These are phyloP conservation scores for Aurantiochytrium sp. DNA, from an alignment of 108 stramenopile genomes.

Conservation along the genomic window DNA sequence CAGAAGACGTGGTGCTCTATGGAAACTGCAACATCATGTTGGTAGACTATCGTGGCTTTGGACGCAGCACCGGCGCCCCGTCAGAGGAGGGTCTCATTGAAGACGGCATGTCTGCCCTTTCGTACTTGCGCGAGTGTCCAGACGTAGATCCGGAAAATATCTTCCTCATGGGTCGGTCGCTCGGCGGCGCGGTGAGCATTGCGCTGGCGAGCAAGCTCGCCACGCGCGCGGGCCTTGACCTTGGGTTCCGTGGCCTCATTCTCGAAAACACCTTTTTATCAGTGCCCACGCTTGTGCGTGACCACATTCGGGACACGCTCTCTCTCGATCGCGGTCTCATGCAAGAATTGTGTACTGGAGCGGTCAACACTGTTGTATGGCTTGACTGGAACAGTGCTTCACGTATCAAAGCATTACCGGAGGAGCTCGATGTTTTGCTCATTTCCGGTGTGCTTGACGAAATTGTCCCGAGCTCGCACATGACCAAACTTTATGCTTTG, in stretches of 20 bases:
- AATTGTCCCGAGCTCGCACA: not conserved
- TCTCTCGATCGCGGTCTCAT: not conserved
- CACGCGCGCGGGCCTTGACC: not conserved
- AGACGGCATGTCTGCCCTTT: not conserved
- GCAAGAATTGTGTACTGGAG: not conserved
- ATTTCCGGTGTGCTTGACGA: not conserved
- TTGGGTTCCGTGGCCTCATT: not conserved
- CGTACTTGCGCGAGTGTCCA: not conserved
- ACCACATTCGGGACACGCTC: not conserved
- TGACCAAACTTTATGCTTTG: not conserved
- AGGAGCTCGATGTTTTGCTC: not conserved
- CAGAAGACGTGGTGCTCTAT: conserved; percentile 59
- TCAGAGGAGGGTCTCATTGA: not conserved
- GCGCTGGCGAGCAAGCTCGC: not conserved
- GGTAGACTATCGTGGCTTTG: not conserved
- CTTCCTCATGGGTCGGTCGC: not conserved
- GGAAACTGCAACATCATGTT: conserved; percentile 31
- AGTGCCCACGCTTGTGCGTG: not conserved
- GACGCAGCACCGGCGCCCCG: not conserved
- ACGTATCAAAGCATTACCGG: not conserved
- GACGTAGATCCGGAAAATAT: not conserved
- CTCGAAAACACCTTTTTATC: not conserved
- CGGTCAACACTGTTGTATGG: not conserved
- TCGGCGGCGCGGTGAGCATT: not conserved
- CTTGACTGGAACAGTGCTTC: not conserved